Percentiles rank a stretch among this genome's conserved stretches.
Evolutionary conservation across 805 yeast species (phyloP).

Genomic region (Kodamaea leandrae): DNA sequence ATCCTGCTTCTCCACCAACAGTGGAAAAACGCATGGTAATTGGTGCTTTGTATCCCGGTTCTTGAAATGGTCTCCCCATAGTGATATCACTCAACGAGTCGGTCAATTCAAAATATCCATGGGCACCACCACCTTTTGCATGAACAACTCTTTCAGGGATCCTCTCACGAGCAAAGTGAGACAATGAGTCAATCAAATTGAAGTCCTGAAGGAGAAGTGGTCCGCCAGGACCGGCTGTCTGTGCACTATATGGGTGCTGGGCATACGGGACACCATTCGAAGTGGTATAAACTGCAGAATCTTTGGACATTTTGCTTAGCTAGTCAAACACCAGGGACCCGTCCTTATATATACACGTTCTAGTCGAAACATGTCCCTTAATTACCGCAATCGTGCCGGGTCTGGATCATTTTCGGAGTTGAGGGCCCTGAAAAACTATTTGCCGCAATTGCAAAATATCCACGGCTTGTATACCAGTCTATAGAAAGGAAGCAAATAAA

Average conservation of each 20-base stretch:
- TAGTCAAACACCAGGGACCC: too few species aligned
- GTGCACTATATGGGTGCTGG: conserved; percentile 65
- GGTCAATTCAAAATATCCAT: conserved; percentile 81
- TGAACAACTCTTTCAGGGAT: conserved; percentile 92
- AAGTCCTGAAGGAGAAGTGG: conserved; percentile 81
- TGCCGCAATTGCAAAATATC: too few species aligned
- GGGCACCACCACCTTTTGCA: conserved; percentile 93
- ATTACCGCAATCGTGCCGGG: too few species aligned
- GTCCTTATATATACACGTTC: too few species aligned
- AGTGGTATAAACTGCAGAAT: conserved; percentile 40
- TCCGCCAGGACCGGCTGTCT: conserved; percentile 71
- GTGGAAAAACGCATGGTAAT: conserved; percentile 77
- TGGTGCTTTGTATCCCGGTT: conserved; percentile 77
- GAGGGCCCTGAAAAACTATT: too few species aligned
- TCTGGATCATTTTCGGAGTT: too few species aligned
- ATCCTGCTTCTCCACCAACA: conserved; percentile 82
- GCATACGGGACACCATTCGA: conserved; percentile 55
- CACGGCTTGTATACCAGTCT: too few species aligned
- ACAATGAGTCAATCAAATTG: conserved; percentile 73
- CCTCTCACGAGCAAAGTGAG: conserved; percentile 87
- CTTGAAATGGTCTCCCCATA: conserved; percentile 70
- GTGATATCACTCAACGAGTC: conserved; percentile 59
- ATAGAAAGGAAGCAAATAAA: too few species aligned
- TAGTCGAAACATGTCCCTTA: too few species aligned
- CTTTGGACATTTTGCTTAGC: conserved; percentile 12